Conservation (phyloP, 2,329 filamentous ascomycete species). For the Colletotrichum gloeosporioides region DNA sequence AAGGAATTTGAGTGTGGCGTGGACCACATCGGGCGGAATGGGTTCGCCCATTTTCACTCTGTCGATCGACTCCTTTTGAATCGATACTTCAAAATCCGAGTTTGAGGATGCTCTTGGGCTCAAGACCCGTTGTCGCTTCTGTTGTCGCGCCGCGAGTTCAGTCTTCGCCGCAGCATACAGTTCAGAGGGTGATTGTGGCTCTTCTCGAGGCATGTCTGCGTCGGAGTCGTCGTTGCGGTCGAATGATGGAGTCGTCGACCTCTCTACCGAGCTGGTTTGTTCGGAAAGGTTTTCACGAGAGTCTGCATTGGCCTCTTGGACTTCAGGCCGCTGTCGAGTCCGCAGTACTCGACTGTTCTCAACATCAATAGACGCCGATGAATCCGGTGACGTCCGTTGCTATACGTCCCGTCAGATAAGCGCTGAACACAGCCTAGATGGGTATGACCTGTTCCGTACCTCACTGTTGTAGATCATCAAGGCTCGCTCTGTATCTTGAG, state of each 20-base stretch:
- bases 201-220: background rate
- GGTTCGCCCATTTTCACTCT: background rate
- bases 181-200: background rate
- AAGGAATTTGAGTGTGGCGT: background rate
- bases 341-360: background rate
- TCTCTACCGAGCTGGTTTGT: background rate
- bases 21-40: background rate
- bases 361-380: background rate
- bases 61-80: background rate
- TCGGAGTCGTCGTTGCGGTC: background rate
- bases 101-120: background rate
- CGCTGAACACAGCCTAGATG: background rate
- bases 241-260: background rate
- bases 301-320: background rate
- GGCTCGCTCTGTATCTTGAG: background rate
- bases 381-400: background rate
- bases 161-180: background rate
- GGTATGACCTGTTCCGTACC: background rate
- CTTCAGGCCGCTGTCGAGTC: background rate
- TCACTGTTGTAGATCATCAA: background rate
- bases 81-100: background rate
- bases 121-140: background rate
- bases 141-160: background rate
- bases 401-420: rapidly evolving
- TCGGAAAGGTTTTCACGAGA: background rate